Evolutionary conservation across 805 yeast species (phyloP), one percentile per base, ranked within the genome.

Genomic region (Scheffersomyces amazonensis): DNA sequence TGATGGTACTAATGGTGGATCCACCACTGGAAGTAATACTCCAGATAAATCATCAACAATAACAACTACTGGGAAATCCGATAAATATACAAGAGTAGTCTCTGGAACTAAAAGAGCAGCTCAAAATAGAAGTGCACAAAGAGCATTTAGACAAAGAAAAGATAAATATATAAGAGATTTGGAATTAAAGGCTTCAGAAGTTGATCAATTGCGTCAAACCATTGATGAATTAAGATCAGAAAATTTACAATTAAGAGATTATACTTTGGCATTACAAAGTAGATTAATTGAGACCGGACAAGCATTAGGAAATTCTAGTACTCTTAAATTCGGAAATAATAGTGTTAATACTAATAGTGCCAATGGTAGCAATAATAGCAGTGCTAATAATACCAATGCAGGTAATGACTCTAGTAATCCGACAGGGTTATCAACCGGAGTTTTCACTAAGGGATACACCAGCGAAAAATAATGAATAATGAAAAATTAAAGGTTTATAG

Each of bases 91-190:
- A 22, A 36, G 76, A 39, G 72, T 75, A 13, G 64, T 83, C 31
- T 73, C 81, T 16, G 75, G 72, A 40, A 78, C 93, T 29, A 87
- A 87, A 60, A 78, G 97, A 46, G 96, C 96, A 1, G 89, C 83
- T 7, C 97, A 90, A 63, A 90, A 90, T 67, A 72, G 97, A 54
- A 81, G 79, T 43, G 96, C 97, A 4, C 97, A 90, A 64, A 78
- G 87, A 49, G 96, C 96, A 7, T 90, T 89, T 64, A 76, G 97
- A 55, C 81, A 80, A 56, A 75, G 96, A 43, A 83, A 86, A 56
- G 96, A 89, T 52, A 75, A 78, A 41, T 82, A 87, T 53, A 80
- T 90, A 47, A 83, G 81, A 59, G 91, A 87, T 34, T 69, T 90
- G 40, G 96, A 90, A 62, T 60, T 68, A 25, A 80, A 81, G 54